Conservation (phyloP, 176 grass and related monocot genomes). For the Neostapfia colusana region DNA sequence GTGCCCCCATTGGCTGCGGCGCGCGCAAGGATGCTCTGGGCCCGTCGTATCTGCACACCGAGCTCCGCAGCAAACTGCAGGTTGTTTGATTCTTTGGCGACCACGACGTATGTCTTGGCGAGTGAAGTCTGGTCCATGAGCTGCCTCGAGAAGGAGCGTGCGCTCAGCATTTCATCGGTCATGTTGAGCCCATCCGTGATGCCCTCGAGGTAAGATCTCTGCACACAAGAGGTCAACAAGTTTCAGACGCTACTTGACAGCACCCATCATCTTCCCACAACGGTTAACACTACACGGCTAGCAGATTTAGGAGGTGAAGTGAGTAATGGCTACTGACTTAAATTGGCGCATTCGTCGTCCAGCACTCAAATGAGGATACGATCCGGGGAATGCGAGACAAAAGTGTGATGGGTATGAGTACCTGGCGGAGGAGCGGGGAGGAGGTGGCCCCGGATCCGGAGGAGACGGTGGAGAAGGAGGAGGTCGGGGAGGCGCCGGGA, state of each 20-base stretch:
- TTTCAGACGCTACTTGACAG: conserved; percentile 18
- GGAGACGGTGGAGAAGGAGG: conserved; percentile 17
- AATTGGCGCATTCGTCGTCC: not conserved
- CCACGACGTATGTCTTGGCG: conserved; percentile 69
- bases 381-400: conserved; percentile 9
- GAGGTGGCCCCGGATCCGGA: conserved; percentile 24
- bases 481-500: conserved; percentile 26
- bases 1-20: conserved; percentile 45
- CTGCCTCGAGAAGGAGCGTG: conserved; percentile 73
- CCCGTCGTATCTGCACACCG: conserved; percentile 50
- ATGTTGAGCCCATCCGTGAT: conserved; percentile 64
- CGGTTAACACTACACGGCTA: not conserved
- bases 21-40: conserved; percentile 60
- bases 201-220: conserved; percentile 64
- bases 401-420: not conserved
- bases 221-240: conserved; percentile 26
- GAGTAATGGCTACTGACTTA: not conserved
- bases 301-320: conserved; percentile 23
- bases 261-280: not conserved
- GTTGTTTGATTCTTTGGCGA: conserved; percentile 76
- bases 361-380: not conserved
- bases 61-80: conserved; percentile 83
- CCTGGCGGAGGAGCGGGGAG: conserved; percentile 50
- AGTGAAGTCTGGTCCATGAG: conserved; percentile 89
- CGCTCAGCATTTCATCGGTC: conserved; percentile 77